Evolutionary conservation across 2,329 filamentous ascomycete species (phyloP), one percentile per base, ranked within the genome.

Genomic region (Trichoderma sp.): DNA sequence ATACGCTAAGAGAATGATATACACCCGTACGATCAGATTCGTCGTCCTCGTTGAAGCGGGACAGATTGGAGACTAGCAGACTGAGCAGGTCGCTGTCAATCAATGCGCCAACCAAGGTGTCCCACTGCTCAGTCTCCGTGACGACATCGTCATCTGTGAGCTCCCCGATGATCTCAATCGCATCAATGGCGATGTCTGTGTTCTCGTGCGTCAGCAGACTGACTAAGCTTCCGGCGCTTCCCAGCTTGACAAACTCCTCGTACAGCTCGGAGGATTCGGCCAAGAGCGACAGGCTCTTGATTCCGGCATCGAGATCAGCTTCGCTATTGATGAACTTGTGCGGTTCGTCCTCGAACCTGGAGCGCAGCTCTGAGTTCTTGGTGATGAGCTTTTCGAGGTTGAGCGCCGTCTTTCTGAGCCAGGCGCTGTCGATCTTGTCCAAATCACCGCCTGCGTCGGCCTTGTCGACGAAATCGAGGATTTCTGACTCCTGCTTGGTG

Each of bases 171-270:
- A 97, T 92, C 80, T 98, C 92, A 59, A 97, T 89, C 0, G 91
- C 92, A 70, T 91, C 92, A 73, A 98, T 97, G 12, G 95, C 93
- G 71, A 99, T 96, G 75, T 99, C 95, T 0, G 94, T 94, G 77
- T 99, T 99, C 74, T 99, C 95, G 77, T 99, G 95, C 17, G 94
- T 90, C 58, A 99, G 82, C 63, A 99, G 80, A 2, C 90, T 87
- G 1, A 97, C 92, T 60, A 99, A 79, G 65, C 90, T 94, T 5
- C 80, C 86, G 0, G 89, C 88, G 68, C 89, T 91, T 22, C 92
- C 91, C 61, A 93, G 83, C 71, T 88, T 89, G 35, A 90, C 89
- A 74, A 97, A 93, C 70, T 96, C 92, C 13, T 82, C 82, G 78
- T 95, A 97, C 22, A 97, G 84, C 69, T 92, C 90, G 3, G 94